These are phyloP conservation scores for Russula vinacea DNA, from an alignment of 768 basidiomycete genomes.

Conservation along the genomic window DNA sequence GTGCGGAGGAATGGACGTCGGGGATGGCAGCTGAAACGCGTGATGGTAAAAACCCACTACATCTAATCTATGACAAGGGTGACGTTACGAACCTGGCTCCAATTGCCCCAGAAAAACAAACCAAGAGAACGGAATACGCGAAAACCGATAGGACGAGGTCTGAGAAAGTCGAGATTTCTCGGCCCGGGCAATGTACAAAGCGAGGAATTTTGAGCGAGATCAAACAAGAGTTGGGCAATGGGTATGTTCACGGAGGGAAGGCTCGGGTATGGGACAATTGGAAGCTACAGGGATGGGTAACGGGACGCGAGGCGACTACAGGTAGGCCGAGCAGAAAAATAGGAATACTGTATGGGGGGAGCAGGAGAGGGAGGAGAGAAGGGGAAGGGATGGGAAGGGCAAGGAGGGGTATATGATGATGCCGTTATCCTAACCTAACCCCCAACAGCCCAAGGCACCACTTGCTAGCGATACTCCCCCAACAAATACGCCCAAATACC, in stretches of 20 bases:
- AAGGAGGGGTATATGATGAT: constrained; percentile 8
- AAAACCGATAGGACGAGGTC: background rate
- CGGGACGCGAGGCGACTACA: background rate
- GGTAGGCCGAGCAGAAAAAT: background rate
- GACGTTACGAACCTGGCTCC: constrained; percentile 12
- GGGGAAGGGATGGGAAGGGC: constrained; percentile 6
- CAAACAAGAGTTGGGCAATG: background rate
- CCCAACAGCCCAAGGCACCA: background rate
- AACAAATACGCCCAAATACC: constrained; percentile 24
- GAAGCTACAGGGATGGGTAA: constrained; percentile 8
- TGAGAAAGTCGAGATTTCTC: background rate
- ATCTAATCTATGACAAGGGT: constrained; percentile 9
- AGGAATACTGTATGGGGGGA: background rate
- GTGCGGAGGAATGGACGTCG: background rate
- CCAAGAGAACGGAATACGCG: background rate
- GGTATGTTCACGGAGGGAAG: background rate
- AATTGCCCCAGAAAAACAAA: background rate
- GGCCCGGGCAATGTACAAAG: constrained; percentile 16
- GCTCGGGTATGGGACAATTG: background rate
- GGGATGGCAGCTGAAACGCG: background rate
- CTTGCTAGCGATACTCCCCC: constrained; percentile 14
- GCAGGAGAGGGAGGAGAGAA: background rate
- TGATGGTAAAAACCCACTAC: background rate
- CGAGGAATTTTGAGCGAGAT: constrained; percentile 8
- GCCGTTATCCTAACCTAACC: constrained; percentile 15